Conservation (phyloP, 345 rosid species). For the Eucalyptus urophylla region DNA sequence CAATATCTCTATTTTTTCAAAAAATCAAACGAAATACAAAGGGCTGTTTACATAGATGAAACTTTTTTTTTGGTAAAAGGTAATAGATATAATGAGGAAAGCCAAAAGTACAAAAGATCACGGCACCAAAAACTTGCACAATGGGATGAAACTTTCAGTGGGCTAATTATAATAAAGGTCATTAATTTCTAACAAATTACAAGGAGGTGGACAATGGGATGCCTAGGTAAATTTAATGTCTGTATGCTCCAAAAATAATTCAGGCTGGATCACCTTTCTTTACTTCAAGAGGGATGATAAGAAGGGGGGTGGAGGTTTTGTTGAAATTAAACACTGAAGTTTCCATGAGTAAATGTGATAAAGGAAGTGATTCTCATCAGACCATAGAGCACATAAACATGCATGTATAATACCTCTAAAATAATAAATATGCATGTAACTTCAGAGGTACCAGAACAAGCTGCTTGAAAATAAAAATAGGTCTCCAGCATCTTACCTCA, state of each 20-base stretch:
- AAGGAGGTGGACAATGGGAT: background rate
- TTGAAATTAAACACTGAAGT: background rate
- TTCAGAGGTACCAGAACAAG: background rate
- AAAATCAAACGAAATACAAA: background rate
- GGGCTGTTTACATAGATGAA: background rate
- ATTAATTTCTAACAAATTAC: background rate
- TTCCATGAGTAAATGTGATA: background rate
- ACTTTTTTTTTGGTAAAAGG: background rate
- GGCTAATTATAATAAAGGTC: background rate
- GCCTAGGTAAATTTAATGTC: background rate
- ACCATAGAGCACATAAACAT: background rate
- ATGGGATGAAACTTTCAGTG: background rate
- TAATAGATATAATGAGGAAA: no score
- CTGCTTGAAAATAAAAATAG: background rate
- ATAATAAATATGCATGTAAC: background rate
- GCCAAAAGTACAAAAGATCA: no score
- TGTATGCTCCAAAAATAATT: background rate
- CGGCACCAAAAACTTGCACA: no score
- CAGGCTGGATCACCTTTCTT: background rate
- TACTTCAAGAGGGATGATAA: background rate
- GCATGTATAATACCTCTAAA: background rate
- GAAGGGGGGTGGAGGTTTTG: background rate
- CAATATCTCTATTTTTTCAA: background rate
- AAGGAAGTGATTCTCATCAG: background rate
- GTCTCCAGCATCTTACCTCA: slow-evolving; percentile 36